Conservation (phyloP, 257 asterid species). For the Henckelia pumila region DNA sequence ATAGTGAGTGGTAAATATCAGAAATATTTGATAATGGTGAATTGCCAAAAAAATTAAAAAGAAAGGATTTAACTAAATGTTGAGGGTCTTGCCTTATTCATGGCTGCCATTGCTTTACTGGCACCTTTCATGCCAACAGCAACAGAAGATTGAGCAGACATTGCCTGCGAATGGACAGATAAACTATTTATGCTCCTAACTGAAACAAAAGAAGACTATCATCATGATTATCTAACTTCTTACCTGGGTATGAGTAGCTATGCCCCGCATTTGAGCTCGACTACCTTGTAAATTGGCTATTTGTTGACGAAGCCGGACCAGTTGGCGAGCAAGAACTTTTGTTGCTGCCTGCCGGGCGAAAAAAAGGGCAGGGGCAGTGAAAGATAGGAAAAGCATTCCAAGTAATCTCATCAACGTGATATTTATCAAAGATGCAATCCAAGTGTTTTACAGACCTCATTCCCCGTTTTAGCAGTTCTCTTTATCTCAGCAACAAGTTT, state of each 20-base stretch:
- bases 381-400: neutral
- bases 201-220: conserved; percentile 6
- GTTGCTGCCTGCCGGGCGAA: conserved; percentile 60
- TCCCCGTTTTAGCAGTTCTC: conserved; percentile 95
- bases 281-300: conserved; percentile 87
- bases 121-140: conserved; percentile 96
- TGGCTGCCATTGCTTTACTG: conserved; percentile 85
- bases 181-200: conserved; percentile 4
- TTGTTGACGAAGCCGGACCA: conserved; percentile 88
- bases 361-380: conserved; percentile 17
- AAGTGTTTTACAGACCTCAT: conserved; percentile 53
- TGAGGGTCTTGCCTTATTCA: conserved; percentile 66
- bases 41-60: neutral
- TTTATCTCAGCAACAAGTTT: conserved; percentile 91
- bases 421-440: conserved; percentile 1
- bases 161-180: conserved; percentile 51
- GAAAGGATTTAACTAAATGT: neutral
- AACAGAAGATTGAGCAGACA: conserved; percentile 90
- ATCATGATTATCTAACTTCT: conserved; percentile 10
- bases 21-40: neutral
- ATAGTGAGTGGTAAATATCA: neutral
- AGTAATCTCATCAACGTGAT: neutral
- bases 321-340: conserved; percentile 82
- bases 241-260: conserved; percentile 94
- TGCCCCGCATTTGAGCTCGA: conserved; percentile 96